phyloP scores from a whole-genome alignment of 805 yeast genomes.

The Lipomyces japonicus region DNA sequence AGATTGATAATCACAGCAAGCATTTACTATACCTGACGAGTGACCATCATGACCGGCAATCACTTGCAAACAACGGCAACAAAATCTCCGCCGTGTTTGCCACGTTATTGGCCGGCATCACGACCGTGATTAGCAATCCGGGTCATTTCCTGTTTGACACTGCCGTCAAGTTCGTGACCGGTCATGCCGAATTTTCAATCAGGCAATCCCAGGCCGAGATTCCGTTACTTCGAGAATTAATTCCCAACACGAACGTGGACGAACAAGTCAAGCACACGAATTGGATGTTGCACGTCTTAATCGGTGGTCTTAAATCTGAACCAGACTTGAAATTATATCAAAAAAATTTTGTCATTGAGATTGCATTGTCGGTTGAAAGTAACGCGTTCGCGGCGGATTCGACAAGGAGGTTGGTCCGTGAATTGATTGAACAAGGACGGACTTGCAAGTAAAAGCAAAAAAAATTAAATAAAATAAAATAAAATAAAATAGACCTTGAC shows the following conservation, averaged over 20 bases:
- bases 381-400: conserved; percentile 9
- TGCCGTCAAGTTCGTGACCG: conserved; percentile 33
- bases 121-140: conserved; percentile 61
- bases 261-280: conserved; percentile 4
- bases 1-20: too few relatives aligned
- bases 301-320: conserved; percentile 2
- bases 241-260: conserved; percentile 15
- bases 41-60: too few relatives aligned
- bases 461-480: too few relatives aligned
- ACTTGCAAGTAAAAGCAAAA: not conserved
- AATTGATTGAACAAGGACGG: not conserved
- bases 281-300: conserved; percentile 17
- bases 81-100: conserved; percentile 55
- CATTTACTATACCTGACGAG: too few relatives aligned
- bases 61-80: too few relatives aligned
- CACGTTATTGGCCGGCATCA: conserved; percentile 51
- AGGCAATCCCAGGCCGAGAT: not conserved
- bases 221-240: conserved; percentile 6
- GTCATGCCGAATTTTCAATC: conserved; percentile 1
- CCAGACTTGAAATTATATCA: conserved; percentile 11
- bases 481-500: not conserved
- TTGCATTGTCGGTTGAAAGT: conserved; percentile 10
- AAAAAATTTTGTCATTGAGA: conserved; percentile 10
- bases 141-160: conserved; percentile 71
- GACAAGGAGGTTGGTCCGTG: conserved; percentile 6